Percentiles rank a stretch among this genome's conserved stretches.
phyloP scores from a whole-genome alignment of 2,329 filamentous ascomycete genomes.

The Elsinoe ampelina region DNA sequence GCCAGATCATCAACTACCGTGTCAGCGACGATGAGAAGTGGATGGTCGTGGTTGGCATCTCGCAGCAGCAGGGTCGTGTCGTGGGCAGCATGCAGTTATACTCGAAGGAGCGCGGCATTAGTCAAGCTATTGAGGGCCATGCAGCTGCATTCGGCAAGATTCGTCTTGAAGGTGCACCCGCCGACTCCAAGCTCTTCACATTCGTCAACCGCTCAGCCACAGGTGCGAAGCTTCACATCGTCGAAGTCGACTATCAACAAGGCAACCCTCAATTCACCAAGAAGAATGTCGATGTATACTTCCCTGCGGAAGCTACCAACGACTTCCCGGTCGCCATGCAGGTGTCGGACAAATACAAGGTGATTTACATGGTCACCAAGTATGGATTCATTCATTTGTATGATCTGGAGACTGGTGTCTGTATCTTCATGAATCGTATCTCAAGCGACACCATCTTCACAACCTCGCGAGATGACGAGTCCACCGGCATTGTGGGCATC shows the following conservation, averaged over 20 bases:
- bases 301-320: constrained; percentile 87
- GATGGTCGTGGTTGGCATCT: constrained; percentile 97
- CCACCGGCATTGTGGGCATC: constrained; percentile 82
- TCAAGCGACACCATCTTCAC: constrained; percentile 99
- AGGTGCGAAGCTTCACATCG: constrained; percentile 91
- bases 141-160: constrained; percentile 89
- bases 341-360: constrained; percentile 89
- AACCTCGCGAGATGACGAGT: constrained; percentile 73
- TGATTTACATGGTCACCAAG: constrained; percentile 96
- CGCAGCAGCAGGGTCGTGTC: constrained; percentile 83
- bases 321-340: constrained; percentile 98
- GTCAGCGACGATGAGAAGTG: constrained; percentile 93
- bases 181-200: constrained; percentile 91
- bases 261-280: constrained; percentile 85
- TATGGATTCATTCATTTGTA: constrained; percentile 99
- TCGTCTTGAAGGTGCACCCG: constrained; percentile 75
- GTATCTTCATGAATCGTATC: constrained; percentile 99
- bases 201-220: constrained; percentile 86
- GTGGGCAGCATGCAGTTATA: constrained; percentile 96
- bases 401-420: constrained; percentile 88
- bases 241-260: constrained; percentile 90
- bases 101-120: constrained; percentile 90
- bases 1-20: constrained; percentile 99
- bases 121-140: constrained; percentile 95
- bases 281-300: constrained; percentile 96